Base-by-base conservation (phyloP, 2,329 filamentous ascomycete genomes). In the Metarhizium guizhouense region DNA sequence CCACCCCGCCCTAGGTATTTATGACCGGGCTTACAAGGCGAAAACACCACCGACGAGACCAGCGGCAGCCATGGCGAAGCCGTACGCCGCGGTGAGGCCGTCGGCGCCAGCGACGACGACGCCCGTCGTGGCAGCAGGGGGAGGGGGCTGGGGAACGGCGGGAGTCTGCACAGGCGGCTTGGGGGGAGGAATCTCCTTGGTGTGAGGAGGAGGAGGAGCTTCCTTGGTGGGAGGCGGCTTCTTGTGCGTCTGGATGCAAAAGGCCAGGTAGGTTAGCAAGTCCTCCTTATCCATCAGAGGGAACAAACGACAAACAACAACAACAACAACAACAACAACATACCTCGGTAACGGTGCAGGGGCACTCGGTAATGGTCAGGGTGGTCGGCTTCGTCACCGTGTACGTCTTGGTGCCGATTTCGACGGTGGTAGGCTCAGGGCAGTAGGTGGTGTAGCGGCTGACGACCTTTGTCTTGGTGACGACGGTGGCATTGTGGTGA, bases 311-410 rank as follows among this genome's bases (percentile, higher is more conserved):
- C 10, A 40, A n/a, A n/a, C 8, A 13, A 29, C 13, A 8, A 29
- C 16, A 6, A 48, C 18, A n/a, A 42, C n/a, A n/a, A 36, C 8
- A 18, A 47, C 18, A 13, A 64, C 25, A 25, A 45, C 71, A 56
- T 59, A 67, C 67, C 68, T 70, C 63, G 54, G 63, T 60, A 53
- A 72, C 57, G 48, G 77, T 79, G 72, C 78, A 81, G 56, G 77
- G 76, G 69, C 78, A 81, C 66, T 80, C 71, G 42, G 72, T 75
- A 55, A 85, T 76, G 63, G 78, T 82, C 60, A 83, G 68, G 55
- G 77, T 78, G 62, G 79, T 70, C 58, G 81, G 75, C 66, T 75
- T 72, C 53, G 76, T 78, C 62, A 83, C 74, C 51, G 77, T 76
- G 73, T 80, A 84, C 51, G 72, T 72, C 67, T 76, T 74, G 64